Percentiles rank a stretch among this genome's conserved stretches.
These are phyloP conservation scores for Sistotremastrum suecicum DNA, from an alignment of 768 basidiomycete genomes.

Conservation along the genomic window DNA sequence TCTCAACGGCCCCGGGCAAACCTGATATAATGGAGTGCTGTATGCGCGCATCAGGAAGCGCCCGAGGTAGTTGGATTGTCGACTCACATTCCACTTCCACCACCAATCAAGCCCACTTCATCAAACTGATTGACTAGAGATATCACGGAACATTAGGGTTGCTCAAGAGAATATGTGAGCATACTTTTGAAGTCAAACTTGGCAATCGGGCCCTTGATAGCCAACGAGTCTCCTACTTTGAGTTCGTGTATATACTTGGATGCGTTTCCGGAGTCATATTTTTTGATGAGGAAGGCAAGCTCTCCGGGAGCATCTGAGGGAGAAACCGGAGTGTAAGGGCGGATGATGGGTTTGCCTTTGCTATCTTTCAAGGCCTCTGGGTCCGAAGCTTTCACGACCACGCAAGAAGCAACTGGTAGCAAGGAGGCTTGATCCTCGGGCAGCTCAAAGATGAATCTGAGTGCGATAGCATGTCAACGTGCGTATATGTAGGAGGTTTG, in stretches of 20 bases:
- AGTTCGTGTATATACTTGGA: slow-evolving; percentile 73
- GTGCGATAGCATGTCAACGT: slow-evolving; percentile 1
- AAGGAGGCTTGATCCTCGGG: slow-evolving; percentile 67
- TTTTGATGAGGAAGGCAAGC: slow-evolving; percentile 72
- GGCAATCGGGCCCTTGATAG: slow-evolving; percentile 81
- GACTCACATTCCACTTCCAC: slow-evolving; percentile 82
- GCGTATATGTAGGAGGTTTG: not conserved
- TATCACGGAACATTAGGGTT: not conserved
- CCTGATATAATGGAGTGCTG: not conserved
- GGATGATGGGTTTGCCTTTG: slow-evolving; percentile 78
- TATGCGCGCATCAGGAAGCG: not conserved
- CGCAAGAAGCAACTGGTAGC: slow-evolving; percentile 64
- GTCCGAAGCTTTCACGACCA: slow-evolving; percentile 64
- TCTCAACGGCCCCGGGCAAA: not conserved
- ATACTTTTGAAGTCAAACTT: slow-evolving; percentile 81
- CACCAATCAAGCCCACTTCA: slow-evolving; percentile 78
- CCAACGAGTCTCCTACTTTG: slow-evolving; percentile 68
- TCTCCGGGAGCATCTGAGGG: slow-evolving; percentile 61
- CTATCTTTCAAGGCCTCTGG: slow-evolving; percentile 47
- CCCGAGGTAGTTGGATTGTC: too few species aligned
- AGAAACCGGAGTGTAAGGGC: slow-evolving; percentile 92
- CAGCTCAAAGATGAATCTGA: slow-evolving; percentile 67
- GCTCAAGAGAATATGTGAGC: slow-evolving; percentile 3
- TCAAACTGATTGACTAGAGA: slow-evolving; percentile 68
- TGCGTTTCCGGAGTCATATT: slow-evolving; percentile 68